phyloP scores from a whole-genome alignment of 495 filamentous ascomycete species.

The Neurospora sp. region DNA sequence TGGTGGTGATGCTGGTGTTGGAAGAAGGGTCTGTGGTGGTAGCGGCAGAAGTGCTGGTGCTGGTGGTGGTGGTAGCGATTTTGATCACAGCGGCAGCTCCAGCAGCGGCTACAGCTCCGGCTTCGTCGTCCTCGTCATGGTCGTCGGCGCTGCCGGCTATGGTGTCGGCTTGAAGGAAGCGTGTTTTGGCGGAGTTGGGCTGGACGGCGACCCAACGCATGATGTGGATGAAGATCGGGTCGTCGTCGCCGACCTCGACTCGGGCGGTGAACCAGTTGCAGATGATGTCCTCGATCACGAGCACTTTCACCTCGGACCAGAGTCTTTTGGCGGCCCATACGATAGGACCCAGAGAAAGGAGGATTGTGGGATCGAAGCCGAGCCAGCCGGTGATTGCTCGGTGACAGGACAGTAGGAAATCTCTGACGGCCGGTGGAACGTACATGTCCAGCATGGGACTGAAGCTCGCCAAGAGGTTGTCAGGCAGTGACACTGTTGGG shows the following conservation, averaged over 20 bases:
- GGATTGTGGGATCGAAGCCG: constrained; percentile 28
- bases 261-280: constrained; percentile 42
- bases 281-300: constrained; percentile 17
- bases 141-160: neutral
- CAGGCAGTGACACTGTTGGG: constrained; percentile 4
- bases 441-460: constrained; percentile 20
- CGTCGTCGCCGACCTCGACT: constrained; percentile 44
- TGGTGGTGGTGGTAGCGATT: neutral
- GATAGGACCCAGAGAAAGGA: constrained; percentile 25
- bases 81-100: neutral
- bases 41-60: constrained; percentile 25
- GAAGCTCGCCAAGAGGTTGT: constrained; percentile 18
- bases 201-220: constrained; percentile 53
- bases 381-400: constrained; percentile 19
- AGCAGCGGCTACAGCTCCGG: neutral
- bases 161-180: constrained; percentile 50
- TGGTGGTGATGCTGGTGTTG: constrained; percentile 41
- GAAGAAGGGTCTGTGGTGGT: constrained; percentile 17
- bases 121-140: neutral
- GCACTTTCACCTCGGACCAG: constrained; percentile 18
- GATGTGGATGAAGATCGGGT: constrained; percentile 51
- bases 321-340: constrained; percentile 31
- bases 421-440: constrained; percentile 2
- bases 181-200: constrained; percentile 39
- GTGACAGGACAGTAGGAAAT: constrained; percentile 14